Evolutionary conservation across 192 early-diverging fungal species (phyloP).

Genomic region (Allomyces arbusculus): DNA sequence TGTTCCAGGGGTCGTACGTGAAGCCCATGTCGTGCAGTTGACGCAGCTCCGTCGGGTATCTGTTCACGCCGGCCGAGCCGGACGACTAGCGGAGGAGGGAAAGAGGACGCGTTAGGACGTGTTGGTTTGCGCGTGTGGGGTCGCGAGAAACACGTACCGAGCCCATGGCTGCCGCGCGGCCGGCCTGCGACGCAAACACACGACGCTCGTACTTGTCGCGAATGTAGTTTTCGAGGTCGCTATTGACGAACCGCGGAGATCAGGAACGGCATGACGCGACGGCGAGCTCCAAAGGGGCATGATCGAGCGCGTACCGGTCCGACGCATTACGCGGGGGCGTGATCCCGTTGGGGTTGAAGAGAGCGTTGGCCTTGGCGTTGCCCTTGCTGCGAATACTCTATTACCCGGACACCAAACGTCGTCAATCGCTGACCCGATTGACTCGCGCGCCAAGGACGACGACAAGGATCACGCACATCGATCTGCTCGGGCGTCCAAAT

Average conservation of each 20-base stretch:
- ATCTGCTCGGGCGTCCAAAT: constrained; percentile 73
- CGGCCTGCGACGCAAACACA: constrained; percentile 29
- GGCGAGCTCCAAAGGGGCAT: neutral
- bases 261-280: neutral
- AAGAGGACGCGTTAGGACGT: neutral
- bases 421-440: constrained; percentile 1
- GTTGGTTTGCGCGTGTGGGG: neutral
- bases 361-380: constrained; percentile 43
- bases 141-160: neutral
- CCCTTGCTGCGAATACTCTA: constrained; percentile 20
- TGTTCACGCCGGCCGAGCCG: constrained; percentile 6
- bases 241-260: constrained; percentile 7
- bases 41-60: constrained; percentile 11
- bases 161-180: neutral
- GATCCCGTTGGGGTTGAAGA: constrained; percentile 49
- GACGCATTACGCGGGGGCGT: constrained; percentile 38
- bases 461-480: constrained; percentile 26
- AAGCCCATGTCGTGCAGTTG: constrained; percentile 67
- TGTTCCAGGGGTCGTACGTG: constrained; percentile 39
- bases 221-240: constrained; percentile 72
- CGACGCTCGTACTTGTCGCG: constrained; percentile 78
- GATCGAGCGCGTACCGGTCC: constrained; percentile 16
- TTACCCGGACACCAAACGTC: neutral
- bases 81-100: neutral
- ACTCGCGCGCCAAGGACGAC: neutral